phyloP scores from a whole-genome alignment of 2,329 filamentous ascomycete species.

The Diaporthe velutina region DNA sequence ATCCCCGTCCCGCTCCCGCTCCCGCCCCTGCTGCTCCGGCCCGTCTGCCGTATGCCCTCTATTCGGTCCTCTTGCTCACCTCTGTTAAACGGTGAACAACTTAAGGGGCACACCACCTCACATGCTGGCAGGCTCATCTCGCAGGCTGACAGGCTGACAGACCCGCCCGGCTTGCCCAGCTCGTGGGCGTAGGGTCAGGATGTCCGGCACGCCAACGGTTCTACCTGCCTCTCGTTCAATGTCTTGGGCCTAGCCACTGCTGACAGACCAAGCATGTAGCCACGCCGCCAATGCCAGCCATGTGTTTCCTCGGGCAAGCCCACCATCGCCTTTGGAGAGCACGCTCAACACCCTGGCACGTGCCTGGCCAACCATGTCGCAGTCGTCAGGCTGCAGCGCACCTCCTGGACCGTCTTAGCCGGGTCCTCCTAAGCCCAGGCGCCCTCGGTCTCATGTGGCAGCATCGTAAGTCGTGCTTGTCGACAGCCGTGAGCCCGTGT shows the following conservation, averaged over 20 bases:
- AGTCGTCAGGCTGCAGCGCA: not conserved
- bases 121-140: not conserved
- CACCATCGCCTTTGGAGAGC: not conserved
- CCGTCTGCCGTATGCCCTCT: slow-evolving; percentile 18
- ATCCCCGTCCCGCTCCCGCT: slow-evolving; percentile 29
- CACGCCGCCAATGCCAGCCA: slow-evolving; percentile 26
- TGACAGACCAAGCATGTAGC: slow-evolving; percentile 1
- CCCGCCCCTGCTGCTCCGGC: slow-evolving; percentile 17
- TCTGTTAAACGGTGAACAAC: not conserved
- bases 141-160: not conserved
- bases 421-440: not conserved
- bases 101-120: not conserved
- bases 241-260: slow-evolving; percentile 3
- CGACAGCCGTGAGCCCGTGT: not conserved
- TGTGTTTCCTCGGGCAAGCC: not conserved
- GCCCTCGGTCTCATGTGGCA: slow-evolving; percentile 29
- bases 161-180: not conserved
- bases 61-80: not conserved
- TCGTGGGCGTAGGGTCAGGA: not conserved
- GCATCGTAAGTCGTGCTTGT: not conserved
- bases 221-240: not conserved
- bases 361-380: not conserved
- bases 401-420: not conserved
- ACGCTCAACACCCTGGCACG: not conserved
- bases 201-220: not conserved